These are phyloP conservation scores for Podospora australis DNA, from an alignment of 495 filamentous ascomycete genomes.

Conservation along the genomic window DNA sequence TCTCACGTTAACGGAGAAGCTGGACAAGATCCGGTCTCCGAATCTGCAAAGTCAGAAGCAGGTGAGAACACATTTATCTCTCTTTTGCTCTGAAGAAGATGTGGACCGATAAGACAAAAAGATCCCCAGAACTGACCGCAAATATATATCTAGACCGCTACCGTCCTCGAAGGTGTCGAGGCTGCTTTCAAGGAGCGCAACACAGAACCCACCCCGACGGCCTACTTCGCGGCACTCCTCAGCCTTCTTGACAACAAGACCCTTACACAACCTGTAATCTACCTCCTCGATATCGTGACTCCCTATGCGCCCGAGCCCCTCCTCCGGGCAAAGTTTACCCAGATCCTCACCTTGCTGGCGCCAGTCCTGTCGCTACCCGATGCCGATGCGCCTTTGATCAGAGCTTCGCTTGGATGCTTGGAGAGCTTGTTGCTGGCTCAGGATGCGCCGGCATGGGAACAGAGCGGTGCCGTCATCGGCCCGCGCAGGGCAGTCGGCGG, in stretches of 20 bases:
- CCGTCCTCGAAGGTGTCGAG: slow-evolving; percentile 86
- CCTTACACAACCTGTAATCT: slow-evolving; percentile 80
- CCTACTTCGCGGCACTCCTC: slow-evolving; percentile 93
- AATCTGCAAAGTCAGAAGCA: slow-evolving; percentile 94
- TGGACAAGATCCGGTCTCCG: slow-evolving; percentile 92
- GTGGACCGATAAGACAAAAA: neutral
- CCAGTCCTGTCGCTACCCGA: slow-evolving; percentile 73
- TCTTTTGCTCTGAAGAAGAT: neutral
- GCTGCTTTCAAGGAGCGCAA: slow-evolving; percentile 84
- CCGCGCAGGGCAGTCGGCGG: slow-evolving; percentile 85
- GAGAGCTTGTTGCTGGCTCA: slow-evolving; percentile 84
- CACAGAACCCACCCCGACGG: slow-evolving; percentile 73
- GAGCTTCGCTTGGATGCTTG: slow-evolving; percentile 86
- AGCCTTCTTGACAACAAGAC: slow-evolving; percentile 85
- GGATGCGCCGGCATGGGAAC: slow-evolving; percentile 79
- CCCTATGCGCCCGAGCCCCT: slow-evolving; percentile 75
- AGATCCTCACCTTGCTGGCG: slow-evolving; percentile 81
- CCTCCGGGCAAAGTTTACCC: slow-evolving; percentile 84
- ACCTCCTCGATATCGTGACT: slow-evolving; percentile 87
- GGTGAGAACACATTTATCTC: slow-evolving; percentile 41
- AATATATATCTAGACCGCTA: slow-evolving; percentile 74
- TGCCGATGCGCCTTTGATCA: slow-evolving; percentile 79
- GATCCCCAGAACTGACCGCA: slow-evolving; percentile 8
- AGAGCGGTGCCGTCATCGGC: slow-evolving; percentile 73
- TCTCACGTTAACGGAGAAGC: slow-evolving; percentile 76